Evolutionary conservation across 768 basidiomycete species (phyloP), one percentile per base, ranked within the genome.

Genomic region (Artomyces pyxidatus): DNA sequence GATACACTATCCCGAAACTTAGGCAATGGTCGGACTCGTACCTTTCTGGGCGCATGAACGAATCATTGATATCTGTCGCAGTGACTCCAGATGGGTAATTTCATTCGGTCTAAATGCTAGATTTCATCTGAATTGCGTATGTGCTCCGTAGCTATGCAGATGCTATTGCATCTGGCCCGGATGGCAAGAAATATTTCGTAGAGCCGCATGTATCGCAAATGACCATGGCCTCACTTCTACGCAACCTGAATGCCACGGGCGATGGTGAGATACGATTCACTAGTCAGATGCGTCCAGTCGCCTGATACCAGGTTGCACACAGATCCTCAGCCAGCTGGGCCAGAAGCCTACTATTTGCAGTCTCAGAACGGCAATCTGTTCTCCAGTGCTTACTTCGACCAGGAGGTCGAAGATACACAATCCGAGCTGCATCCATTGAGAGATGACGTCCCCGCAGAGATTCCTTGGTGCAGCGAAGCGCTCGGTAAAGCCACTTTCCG

Each of bases 301-400:
- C n/a, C n/a, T n/a, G n/a, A n/a, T n/a, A n/a, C n/a, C n/a, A n/a
- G n/a, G n/a, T n/a, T n/a, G n/a, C n/a, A n/a, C n/a, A n/a, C n/a
- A n/a, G n/a, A n/a, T n/a, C n/a, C n/a, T n/a, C n/a, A n/a, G n/a
- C n/a, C n/a, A n/a, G n/a, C n/a, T n/a, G n/a, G 47, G 25, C 10
- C 26, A 21, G 67, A 74, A 37, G 73, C 85, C 14, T 66, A 72
- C 54, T 95, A 95, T 63, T 71, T 96, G 3, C 93, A 96, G 63
- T 88, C 86, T 4, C 92, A 96, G 63, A 90, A 95, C 61, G 93
- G 93, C 8, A 97, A 96, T 63, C 51, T 95, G 22, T 90, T 78
- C 58, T 72, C 79, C 1, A 62, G 58, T 55, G 57, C 58, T 23
- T 72, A 68, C 58, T 76, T 73, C 54, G 61, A 69, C 11, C 54